A percentile compares a stretch with the other conserved stretches of the same genome.
Conservation (phyloP, 768 basidiomycete genomes). For the Plicaturopsis crispa region DNA sequence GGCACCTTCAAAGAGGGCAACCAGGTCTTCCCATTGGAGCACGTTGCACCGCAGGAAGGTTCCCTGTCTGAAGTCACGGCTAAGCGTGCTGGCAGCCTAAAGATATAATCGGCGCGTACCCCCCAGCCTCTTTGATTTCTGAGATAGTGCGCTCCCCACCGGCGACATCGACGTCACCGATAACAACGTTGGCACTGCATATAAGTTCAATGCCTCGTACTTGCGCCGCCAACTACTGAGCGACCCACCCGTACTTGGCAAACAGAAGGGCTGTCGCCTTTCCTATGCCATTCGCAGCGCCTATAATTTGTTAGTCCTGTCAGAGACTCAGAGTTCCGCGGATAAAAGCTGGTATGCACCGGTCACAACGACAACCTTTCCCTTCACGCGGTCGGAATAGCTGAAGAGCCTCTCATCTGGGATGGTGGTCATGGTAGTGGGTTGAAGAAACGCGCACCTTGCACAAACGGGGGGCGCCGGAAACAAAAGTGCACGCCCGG, state of each 20-base stretch:
- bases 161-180: conserved; percentile 40
- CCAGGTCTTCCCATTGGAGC: conserved; percentile 44
- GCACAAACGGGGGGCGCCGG: no score
- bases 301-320: conserved; percentile 15
- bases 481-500: no score
- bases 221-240: not conserved
- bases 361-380: conserved; percentile 45
- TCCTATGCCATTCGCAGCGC: conserved; percentile 48
- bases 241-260: conserved; percentile 39
- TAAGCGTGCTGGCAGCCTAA: no score
- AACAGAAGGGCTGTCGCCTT: conserved; percentile 42
- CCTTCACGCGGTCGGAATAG: conserved; percentile 31
- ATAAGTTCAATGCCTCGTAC: conserved; percentile 1
- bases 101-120: conserved; percentile 23
- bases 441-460: no score
- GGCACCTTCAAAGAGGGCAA: conserved; percentile 43
- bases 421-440: conserved; percentile 37
- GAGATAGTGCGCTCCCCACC: conserved; percentile 31
- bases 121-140: conserved; percentile 33
- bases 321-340: not conserved
- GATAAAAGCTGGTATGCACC: conserved; percentile 22
- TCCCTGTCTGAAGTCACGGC: conserved; percentile 41
- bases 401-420: conserved; percentile 38
- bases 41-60: conserved; percentile 40
- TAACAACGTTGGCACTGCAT: conserved; percentile 42